Evolutionary conservation across 768 basidiomycete genomes (phyloP), one percentile per base, ranked within the genome.

Genomic region (Leccinum variicolor): DNA sequence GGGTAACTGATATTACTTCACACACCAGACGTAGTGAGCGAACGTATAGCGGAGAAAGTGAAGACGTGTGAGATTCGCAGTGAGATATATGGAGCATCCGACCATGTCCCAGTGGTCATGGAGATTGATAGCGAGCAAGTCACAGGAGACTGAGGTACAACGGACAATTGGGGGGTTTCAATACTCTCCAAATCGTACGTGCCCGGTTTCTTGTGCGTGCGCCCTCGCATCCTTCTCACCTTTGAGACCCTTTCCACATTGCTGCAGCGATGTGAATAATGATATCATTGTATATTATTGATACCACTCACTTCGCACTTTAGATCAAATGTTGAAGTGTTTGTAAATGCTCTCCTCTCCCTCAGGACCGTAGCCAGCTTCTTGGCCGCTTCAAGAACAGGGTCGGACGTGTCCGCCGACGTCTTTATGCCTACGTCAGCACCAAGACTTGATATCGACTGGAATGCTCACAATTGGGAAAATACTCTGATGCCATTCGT

Each of bases 181-280:
- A 69, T 87, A 94, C 68, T 93, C 93, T 60, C 91, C 92, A 63
- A 95, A 95, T 43, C 79, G 78, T 19, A 82, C 81, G 73, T 97
- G 95, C 0, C 95, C 93, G 1, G 94, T 97, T 72, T 84, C 77
- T 65, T 82, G 82, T 5, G 96, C 96, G 69, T 98, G 96, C 49
- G 82, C 81, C 34, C 91, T 83, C 1, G 96, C 96, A 59, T 86
- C 94, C 66, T 94, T 98, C 77, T 98, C 95, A 33, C 96, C 96
- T 64, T 89, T 95, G 62, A 98, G 74, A 0, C 92, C 94, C 64
- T 85, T 78, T 17, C 88, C 84, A 66, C 95, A 98, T 52, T 88
- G 77, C 85, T 93, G 47, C 53, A 56, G 56, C 43, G 49, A 31
- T 25, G n/a, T 53, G 36, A 56, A 58, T 34, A 54, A 52, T 9